Percentiles rank a stretch among this genome's conserved stretches.
Evolutionary conservation across 805 yeast species (phyloP).

Genomic region (Candida sakaeoensis): DNA sequence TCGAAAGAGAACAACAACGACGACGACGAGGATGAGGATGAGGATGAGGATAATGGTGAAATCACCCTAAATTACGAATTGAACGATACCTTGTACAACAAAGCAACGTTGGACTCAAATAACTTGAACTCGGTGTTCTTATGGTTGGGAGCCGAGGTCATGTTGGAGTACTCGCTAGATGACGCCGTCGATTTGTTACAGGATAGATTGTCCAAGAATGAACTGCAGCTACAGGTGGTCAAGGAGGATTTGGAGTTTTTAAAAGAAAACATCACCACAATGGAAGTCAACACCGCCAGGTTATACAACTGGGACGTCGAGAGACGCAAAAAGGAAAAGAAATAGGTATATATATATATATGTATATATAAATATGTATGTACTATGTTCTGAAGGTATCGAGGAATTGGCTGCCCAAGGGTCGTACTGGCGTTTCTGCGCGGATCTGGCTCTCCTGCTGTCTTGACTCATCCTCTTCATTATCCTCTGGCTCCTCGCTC

Average conservation of each 20-base stretch:
- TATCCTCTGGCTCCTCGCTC: conserved; percentile 14
- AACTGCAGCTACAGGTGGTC: conserved; percentile 54
- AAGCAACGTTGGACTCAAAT: conserved; percentile 65
- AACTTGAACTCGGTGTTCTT: conserved; percentile 61
- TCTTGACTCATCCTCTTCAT: conserved; percentile 25
- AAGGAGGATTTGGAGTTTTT: conserved; percentile 82
- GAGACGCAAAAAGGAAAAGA: conserved; percentile 45
- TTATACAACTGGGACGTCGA: conserved; percentile 86
- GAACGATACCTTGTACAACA: conserved; percentile 87
- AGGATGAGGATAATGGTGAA: conserved; percentile 20
- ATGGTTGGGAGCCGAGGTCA: conserved; percentile 98
- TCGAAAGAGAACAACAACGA: conserved; percentile 37
- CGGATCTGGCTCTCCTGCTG: conserved; percentile 29
- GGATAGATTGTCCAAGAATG: conserved; percentile 60
- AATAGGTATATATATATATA: background rate
- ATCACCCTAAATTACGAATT: conserved; percentile 81
- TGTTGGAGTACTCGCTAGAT: conserved; percentile 88
- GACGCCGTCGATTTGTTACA: conserved; percentile 77
- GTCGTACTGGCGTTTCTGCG: conserved; percentile 59
- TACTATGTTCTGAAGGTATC: conserved; percentile 52
- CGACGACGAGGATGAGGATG: background rate
- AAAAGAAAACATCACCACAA: conserved; percentile 88
- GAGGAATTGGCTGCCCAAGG: conserved; percentile 56
- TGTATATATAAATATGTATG: background rate
- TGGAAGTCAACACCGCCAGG: conserved; percentile 97